phyloP scores from a whole-genome alignment of 305 asterid species.

The Fraxinus xanthoxyloides region DNA sequence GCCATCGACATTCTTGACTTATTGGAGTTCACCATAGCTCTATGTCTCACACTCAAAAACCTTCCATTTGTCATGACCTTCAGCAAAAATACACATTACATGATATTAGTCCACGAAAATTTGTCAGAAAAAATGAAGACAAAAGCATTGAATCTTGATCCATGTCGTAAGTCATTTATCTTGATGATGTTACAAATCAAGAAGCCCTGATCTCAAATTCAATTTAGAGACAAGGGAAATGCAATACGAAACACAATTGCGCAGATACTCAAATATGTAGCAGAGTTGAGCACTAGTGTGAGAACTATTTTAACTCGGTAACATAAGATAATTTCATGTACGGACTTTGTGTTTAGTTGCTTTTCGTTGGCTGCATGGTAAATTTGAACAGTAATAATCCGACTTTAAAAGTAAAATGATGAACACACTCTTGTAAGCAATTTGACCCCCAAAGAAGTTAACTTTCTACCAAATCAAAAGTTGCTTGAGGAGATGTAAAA shows the following conservation, averaged over 20 bases:
- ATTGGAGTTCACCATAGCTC: slow-evolving; percentile 47
- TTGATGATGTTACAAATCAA: too few species aligned
- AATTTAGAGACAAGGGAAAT: too few species aligned
- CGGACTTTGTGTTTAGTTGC: neutral
- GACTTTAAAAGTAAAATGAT: neutral
- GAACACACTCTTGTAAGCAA: neutral
- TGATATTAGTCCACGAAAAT: neutral
- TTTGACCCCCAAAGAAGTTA: too few species aligned
- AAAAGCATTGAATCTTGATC: neutral
- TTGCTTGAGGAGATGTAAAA: too few species aligned
- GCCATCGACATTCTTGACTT: slow-evolving; percentile 54
- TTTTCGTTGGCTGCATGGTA: neutral
- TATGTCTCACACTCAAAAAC: slow-evolving; percentile 58
- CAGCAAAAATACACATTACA: neutral
- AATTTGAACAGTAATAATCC: neutral
- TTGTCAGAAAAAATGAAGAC: neutral
- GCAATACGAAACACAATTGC: too few species aligned
- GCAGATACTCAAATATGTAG: too few species aligned
- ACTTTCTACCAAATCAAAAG: too few species aligned
- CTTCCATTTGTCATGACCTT: slow-evolving; percentile 69
- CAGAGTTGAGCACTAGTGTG: too few species aligned
- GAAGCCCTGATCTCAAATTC: too few species aligned
- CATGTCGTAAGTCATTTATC: too few species aligned
- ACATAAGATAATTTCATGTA: too few species aligned
- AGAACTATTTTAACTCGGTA: too few species aligned